Evolutionary conservation across 345 rosid genomes (phyloP).

Genomic region (Erysimum cheiranthoides): DNA sequence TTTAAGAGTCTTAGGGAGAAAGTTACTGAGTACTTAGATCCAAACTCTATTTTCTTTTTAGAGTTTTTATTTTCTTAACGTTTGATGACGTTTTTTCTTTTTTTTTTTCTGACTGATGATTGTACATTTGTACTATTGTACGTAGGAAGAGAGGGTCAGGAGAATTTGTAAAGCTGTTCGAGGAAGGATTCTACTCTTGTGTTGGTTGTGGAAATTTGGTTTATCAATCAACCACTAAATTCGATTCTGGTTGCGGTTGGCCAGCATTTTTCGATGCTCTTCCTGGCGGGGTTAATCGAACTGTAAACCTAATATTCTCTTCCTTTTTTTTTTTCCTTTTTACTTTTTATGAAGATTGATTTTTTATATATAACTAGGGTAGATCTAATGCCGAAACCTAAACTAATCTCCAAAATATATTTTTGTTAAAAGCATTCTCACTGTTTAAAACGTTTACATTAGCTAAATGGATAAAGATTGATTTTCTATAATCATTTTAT

Average conservation of each 20-base stretch:
- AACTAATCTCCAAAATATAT: no score
- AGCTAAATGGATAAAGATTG: no score
- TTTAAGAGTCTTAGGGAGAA: conserved; percentile 69
- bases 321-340: no score
- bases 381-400: no score
- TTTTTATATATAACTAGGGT: no score
- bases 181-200: conserved; percentile 71
- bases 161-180: conserved; percentile 63
- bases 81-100: not conserved
- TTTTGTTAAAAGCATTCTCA: no score
- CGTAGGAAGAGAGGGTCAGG: conserved; percentile 78
- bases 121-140: no score
- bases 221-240: conserved; percentile 72
- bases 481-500: no score
- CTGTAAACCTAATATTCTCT: conserved; percentile 39
- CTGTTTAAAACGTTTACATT: no score
- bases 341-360: no score
- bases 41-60: not conserved
- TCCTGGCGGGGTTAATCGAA: conserved; percentile 75
- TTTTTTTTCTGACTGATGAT: not conserved
- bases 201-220: conserved; percentile 82
- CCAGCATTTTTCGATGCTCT: conserved; percentile 84
- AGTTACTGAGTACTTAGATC: conserved; percentile 60
- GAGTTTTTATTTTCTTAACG: not conserved
- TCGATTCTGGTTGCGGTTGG: conserved; percentile 82